Evolutionary conservation across 2,329 filamentous ascomycete genomes (phyloP).

Genomic region (Alternaria conjuncta): DNA sequence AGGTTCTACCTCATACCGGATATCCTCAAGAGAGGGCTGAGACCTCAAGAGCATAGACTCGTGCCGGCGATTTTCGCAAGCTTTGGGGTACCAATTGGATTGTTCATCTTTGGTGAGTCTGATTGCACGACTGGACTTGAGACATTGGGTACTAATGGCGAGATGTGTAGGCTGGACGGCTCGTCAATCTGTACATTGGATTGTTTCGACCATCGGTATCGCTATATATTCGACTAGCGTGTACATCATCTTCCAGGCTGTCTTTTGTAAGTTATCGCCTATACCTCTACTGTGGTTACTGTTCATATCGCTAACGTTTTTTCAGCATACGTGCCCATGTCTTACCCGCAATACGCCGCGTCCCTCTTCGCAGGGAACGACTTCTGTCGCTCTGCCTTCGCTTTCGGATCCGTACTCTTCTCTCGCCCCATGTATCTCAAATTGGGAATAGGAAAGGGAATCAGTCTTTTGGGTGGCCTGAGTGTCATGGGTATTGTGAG

Average conservation of each 20-base stretch:
- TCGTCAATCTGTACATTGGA: slow-evolving; percentile 65
- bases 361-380: slow-evolving; percentile 69
- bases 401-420: slow-evolving; percentile 66
- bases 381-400: slow-evolving; percentile 62
- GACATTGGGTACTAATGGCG: not conserved
- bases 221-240: slow-evolving; percentile 56
- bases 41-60: slow-evolving; percentile 73
- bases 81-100: slow-evolving; percentile 66
- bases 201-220: slow-evolving; percentile 62
- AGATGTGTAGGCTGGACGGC: slow-evolving; percentile 60
- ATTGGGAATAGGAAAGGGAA: slow-evolving; percentile 64
- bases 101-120: slow-evolving; percentile 64
- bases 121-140: accelerated
- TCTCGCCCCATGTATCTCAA: slow-evolving; percentile 65
- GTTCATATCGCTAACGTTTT: not conserved
- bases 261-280: slow-evolving; percentile 51
- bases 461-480: slow-evolving; percentile 55
- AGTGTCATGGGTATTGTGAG: not conserved
- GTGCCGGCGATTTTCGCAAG: slow-evolving; percentile 69
- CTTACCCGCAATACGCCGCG: slow-evolving; percentile 59
- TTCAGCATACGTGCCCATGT: slow-evolving; percentile 65
- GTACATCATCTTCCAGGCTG: slow-evolving; percentile 54
- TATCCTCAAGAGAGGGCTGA: slow-evolving; percentile 68
- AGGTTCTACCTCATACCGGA: slow-evolving; percentile 71
- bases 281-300: not conserved